Percentiles rank a stretch among this genome's conserved stretches.
Conservation (phyloP, 106 monocot species). For the Dendrobium catenatum region DNA sequence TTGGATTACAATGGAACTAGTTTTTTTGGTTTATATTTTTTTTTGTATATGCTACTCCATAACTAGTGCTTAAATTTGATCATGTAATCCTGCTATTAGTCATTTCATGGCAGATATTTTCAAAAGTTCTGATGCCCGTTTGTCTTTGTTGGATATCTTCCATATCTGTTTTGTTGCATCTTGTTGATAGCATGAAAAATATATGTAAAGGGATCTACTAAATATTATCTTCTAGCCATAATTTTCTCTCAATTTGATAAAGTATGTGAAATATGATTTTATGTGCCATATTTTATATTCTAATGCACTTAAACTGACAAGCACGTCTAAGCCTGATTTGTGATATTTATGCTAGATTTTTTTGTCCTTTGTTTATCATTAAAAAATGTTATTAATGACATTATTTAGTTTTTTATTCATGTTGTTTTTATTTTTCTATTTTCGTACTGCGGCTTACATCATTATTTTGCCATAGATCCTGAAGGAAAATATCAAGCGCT, state of each 20-base stretch:
- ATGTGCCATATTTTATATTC: background rate
- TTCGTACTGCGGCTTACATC: background rate
- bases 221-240: no score
- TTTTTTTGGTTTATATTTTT: no score
- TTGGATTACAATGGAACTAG: no score
- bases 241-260: no score
- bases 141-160: background rate
- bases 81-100: background rate
- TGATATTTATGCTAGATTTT: background rate
- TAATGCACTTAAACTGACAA: background rate
- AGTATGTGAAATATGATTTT: background rate
- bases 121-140: background rate
- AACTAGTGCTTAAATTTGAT: background rate
- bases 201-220: no score
- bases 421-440: background rate
- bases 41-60: background rate
- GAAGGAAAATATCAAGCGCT: slow-evolving; percentile 88
- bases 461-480: slow-evolving; percentile 42
- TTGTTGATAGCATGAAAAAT: no score
- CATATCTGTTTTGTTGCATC: no score
- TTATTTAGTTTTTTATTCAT: background rate
- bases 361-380: background rate
- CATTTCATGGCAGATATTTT: background rate
- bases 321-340: background rate
- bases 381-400: background rate